These are phyloP conservation scores for Pseudogymnoascus sp. DNA, from an alignment of 2,329 filamentous ascomycete genomes.

Conservation along the genomic window DNA sequence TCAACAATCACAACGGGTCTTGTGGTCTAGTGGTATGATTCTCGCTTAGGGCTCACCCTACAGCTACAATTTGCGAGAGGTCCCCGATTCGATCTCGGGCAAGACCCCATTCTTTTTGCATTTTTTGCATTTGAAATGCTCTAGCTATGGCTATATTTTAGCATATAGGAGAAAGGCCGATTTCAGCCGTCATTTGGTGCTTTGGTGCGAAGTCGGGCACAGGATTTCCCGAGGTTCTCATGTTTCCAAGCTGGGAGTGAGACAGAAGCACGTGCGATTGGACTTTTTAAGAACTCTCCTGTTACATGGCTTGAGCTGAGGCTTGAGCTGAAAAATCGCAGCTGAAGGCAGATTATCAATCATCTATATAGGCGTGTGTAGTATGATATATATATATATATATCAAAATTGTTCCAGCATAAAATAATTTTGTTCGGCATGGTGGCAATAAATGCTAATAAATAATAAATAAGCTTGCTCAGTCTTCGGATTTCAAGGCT, in stretches of 20 bases:
- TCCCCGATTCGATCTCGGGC: conserved; percentile 9
- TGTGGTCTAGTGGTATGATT: conserved; percentile 10
- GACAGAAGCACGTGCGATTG: neutral
- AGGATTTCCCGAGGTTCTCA: neutral
- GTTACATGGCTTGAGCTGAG: neutral
- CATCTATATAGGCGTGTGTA: neutral
- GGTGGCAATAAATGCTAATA: neutral
- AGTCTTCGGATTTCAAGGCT: neutral
- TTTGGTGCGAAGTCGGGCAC: neutral
- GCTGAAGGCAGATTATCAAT: conserved; percentile 1
- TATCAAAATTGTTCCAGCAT: neutral
- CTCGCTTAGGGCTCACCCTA: conserved; percentile 9
- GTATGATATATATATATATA: neutral
- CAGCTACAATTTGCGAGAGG: conserved; percentile 9
- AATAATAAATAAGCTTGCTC: neutral
- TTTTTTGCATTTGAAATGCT: neutral
- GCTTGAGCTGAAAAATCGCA: neutral
- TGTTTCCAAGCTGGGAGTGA: neutral
- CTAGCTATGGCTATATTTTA: neutral
- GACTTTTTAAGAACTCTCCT: neutral
- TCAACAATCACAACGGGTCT: conserved; percentile 2
- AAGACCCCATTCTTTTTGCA: conserved; percentile 4
- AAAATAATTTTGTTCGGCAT: neutral
- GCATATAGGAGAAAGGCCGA: neutral
- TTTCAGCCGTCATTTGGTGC: neutral